Evolutionary conservation across 179 eudicot species (phyloP), one percentile per base, ranked within the genome.

Genomic region (Beta corolliflora): DNA sequence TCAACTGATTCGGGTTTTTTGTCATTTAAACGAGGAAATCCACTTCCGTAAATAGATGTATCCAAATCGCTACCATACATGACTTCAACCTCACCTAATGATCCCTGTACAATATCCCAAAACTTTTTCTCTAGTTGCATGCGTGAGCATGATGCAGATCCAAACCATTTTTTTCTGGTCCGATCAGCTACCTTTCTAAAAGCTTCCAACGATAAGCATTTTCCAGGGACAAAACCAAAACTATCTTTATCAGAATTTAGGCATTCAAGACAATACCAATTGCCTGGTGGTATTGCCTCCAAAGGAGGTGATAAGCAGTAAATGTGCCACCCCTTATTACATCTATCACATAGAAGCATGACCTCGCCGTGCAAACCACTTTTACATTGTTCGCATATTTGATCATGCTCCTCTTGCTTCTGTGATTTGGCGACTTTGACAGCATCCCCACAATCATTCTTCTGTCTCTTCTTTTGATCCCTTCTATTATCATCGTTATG

Each of bases 301-400:
- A 96, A 79, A 41, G 99, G 99, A 45, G 99, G 99, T 29, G 99
- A 96, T 61, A 96, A 83, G 85, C 99, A 96, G 88, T 94, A 87
- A 29, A 87, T 88, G 82, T 96, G 99, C 99, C 99, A 96, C 59
- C 99, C 99, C 81, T 90, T 96, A 80, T 96, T 91, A 89, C 99
- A 96, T 82, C 99, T 91, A 77, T 96, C 99, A 84, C 99, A 96
- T 82, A 96, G 74, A 59, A 96, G 90, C 99, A 96, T 96, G 79
- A 92, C 96, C 87, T 94, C 99, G 58, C 92, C 99, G 80, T 96
- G 99, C 88, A 96, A 88, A 78, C 99, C 99, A 86, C 99, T 95
- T 79, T 80, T 88, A 81, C 99, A 96, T 77, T 94, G 98, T 83
- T 92, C 91, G 79, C 99, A 96, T 77, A 94, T 91, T 86, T 96